These are phyloP conservation scores for Bauhinia variegata DNA, from an alignment of 306 rosid species.

Conservation along the genomic window DNA sequence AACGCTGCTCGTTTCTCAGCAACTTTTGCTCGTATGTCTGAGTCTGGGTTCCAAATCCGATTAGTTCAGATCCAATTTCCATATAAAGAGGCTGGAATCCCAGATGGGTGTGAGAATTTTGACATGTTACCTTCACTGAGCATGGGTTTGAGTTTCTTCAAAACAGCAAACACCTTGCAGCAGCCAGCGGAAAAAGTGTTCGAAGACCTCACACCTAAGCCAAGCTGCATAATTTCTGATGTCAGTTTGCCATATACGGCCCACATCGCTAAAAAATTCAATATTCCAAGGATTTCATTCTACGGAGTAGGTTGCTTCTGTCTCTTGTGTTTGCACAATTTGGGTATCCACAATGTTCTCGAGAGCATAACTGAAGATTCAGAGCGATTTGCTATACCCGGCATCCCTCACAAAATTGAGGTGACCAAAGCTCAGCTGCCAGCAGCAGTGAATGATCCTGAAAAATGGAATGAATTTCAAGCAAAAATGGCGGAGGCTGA, in stretches of 20 bases:
- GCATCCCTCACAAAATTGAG: conserved; percentile 47
- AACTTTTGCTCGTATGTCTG: conserved; percentile 21
- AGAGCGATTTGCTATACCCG: conserved; percentile 49
- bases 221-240: conserved; percentile 70
- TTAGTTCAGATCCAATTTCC: conserved; percentile 40
- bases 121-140: conserved; percentile 59
- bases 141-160: conserved; percentile 32
- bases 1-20: conserved; percentile 47
- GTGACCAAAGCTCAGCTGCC: conserved; percentile 47
- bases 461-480: conserved; percentile 24
- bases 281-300: conserved; percentile 67
- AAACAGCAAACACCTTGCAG: conserved; percentile 37
- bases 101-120: conserved; percentile 64
- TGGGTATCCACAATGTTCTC: conserved; percentile 24
- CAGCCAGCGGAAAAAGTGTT: conserved; percentile 45
- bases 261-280: conserved; percentile 44
- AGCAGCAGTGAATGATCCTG: not conserved
- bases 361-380: conserved; percentile 41
- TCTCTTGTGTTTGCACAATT: conserved; percentile 32
- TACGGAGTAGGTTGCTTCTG: conserved; percentile 48
- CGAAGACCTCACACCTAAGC: conserved; percentile 43
- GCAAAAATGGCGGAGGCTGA: conserved; percentile 51
- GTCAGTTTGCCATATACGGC: conserved; percentile 57
- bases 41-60: conserved; percentile 24
- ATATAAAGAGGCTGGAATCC: conserved; percentile 49